Base-by-base conservation (phyloP, 805 yeast species). In the Lipomyces mesembrius region DNA sequence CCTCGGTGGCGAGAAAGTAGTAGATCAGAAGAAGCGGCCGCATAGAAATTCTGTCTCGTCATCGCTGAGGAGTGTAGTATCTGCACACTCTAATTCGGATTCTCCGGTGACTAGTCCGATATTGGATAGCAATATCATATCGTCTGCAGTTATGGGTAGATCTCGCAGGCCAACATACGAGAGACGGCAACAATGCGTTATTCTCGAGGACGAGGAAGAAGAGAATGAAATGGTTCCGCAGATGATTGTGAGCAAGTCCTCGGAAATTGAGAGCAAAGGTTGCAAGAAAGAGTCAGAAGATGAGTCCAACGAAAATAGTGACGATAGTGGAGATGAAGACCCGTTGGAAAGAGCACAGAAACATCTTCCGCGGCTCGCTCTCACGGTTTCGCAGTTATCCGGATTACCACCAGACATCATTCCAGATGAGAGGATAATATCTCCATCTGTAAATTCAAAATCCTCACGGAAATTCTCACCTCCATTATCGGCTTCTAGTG, bases 301-400 rank as follows among this genome's bases (percentile, higher is more conserved):
- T 22, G 55, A 25, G 55, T 22, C 55, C 7, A 35, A 37, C 34
- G 59, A 35, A 4, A 14, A 25, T n/a, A 43, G 22, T n/a, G 49
- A 17, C 2, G 22, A 17, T 8, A 43, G 22, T n/a, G 49, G 22
- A 17, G 22, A 17, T 5, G 58, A 51, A 27, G 59, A 59, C 22
- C 59, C 64, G 25, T 22, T 64, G 59, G 43, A 60, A 32, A 51
- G 55, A 11, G 67, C 64, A 4, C 64, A 64, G 64, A 29, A 57
- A 34, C 7, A 32, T n/a, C 56, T 64, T 32, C 67, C 67, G 39
- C 39, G 67, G 52, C 55, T 64, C 25, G 64, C 64, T 27, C 22
- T 27, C 60, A 55, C 64, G 2, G 32, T 22, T 32, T 37, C 60
- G 57, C 64, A 57, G 54, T n/a, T 32, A 5, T 63, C 61, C 37